These are phyloP conservation scores for Talaromyces thailandensis DNA, from an alignment of 495 filamentous ascomycete genomes.

Conservation along the genomic window DNA sequence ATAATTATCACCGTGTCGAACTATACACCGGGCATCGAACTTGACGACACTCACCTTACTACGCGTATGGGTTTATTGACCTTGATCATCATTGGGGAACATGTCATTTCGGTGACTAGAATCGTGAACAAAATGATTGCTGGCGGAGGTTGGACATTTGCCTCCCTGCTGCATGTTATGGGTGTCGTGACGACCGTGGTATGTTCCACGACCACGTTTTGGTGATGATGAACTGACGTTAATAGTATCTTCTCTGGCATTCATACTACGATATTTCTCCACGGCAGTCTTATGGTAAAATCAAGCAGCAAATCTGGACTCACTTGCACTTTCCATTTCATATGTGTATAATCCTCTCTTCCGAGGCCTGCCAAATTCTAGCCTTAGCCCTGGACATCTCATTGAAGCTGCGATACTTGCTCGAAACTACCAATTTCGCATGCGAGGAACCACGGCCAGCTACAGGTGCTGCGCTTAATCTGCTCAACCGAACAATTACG, in stretches of 20 bases:
- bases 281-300: conserved; percentile 31
- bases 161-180: conserved; percentile 42
- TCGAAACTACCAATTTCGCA: conserved; percentile 29
- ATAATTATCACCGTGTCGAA: conserved; percentile 46
- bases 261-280: conserved; percentile 58
- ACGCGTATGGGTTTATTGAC: conserved; percentile 59
- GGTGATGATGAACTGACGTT: not conserved
- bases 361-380: conserved; percentile 46
- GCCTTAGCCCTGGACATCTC: conserved; percentile 31
- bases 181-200: conserved; percentile 38
- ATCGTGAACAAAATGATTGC: conserved; percentile 48
- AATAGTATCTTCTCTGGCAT: conserved; percentile 59
- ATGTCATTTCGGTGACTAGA: conserved; percentile 44
- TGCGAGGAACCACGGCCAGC: conserved; percentile 31
- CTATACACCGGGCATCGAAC: conserved; percentile 45
- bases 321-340: conserved; percentile 65
- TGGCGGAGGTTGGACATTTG: conserved; percentile 38
- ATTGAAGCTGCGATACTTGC: conserved; percentile 28
- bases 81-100: conserved; percentile 62
- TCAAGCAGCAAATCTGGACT: conserved; percentile 55
- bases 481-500: conserved; percentile 28
- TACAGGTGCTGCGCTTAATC: conserved; percentile 15
- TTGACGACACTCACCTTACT: conserved; percentile 57
- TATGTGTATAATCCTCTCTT: conserved; percentile 50
- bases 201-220: conserved; percentile 10